Percentiles rank a stretch among this genome's conserved stretches.
These are phyloP conservation scores for Monosporascus sp. DNA, from an alignment of 2,329 filamentous ascomycete genomes.

Conservation along the genomic window DNA sequence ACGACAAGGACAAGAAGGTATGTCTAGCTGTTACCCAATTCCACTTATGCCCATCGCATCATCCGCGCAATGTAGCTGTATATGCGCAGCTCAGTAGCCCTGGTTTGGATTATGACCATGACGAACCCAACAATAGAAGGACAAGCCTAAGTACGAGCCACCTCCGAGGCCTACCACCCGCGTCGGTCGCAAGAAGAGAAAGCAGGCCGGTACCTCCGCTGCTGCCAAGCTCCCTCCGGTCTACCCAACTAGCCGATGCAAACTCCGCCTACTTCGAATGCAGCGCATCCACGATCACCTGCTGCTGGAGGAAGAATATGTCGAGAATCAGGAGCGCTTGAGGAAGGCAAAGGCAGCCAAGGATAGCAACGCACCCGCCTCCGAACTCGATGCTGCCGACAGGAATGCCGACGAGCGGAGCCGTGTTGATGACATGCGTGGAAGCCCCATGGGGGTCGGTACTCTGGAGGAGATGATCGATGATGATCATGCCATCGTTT, in stretches of 20 bases:
- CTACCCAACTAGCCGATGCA: slow-evolving; percentile 94
- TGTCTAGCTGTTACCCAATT: slow-evolving; percentile 8
- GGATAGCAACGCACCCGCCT: slow-evolving; percentile 58
- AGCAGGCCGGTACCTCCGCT: slow-evolving; percentile 84
- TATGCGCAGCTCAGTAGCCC: neutral
- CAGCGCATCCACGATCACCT: slow-evolving; percentile 97
- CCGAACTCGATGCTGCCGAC: slow-evolving; percentile 71
- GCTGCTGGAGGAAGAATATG: slow-evolving; percentile 94
- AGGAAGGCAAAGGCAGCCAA: slow-evolving; percentile 85
- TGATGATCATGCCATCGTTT: slow-evolving; percentile 97
- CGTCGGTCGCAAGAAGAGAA: slow-evolving; percentile 98
- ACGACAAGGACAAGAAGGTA: slow-evolving; percentile 94
- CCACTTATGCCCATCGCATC: neutral
- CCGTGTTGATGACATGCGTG: slow-evolving; percentile 96
- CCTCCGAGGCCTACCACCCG: slow-evolving; percentile 94
- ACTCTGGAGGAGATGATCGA: slow-evolving; percentile 98
- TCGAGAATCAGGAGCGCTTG: slow-evolving; percentile 96
- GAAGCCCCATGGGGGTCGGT: slow-evolving; percentile 96
- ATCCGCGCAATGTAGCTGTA: neutral
- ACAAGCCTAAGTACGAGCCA: slow-evolving; percentile 99
- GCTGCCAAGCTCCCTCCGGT: slow-evolving; percentile 92
- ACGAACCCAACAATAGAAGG: slow-evolving; percentile 60
- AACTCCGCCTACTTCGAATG: slow-evolving; percentile 94
- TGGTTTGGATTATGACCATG: neutral
- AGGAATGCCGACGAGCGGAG: slow-evolving; percentile 91